Evolutionary conservation across 2,329 filamentous ascomycete species (phyloP), one percentile per base, ranked within the genome.

Genomic region (Nemania sp.): DNA sequence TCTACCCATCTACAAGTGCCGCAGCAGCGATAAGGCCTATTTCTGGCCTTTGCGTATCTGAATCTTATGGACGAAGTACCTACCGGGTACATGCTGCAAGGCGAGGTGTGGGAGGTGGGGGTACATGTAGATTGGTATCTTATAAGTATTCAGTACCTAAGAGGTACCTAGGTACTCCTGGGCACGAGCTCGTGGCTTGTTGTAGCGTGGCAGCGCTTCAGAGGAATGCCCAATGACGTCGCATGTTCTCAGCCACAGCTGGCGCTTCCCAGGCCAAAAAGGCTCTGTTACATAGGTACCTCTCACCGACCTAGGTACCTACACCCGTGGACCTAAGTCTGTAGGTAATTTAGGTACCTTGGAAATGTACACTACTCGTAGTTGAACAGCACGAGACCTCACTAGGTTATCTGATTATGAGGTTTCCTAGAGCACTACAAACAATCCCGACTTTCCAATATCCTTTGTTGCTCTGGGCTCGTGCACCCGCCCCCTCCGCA

Each of bases 381-480:
- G 45, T 29, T 17, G 13, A 67, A 69, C 62, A 65, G 68, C 65
- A 69, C 67, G 65, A 68, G 65, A 68, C 66, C 65, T 69, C 21
- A 57, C n/a, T n/a, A n/a, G n/a, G n/a, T 65, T 65, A 60, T 65
- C 55, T 63, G 61, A 65, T 65, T 59, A 45, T 59, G 43, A 64
- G 54, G 60, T 57, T 65, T 48, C 57, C 55, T 51, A 57, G 46
- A 57, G 57, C 56, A n/a, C n/a, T n/a, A n/a, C n/a, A n/a, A n/a
- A n/a, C n/a, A 63, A 63, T 58, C 56, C 62, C 48, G 17, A 64
- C 45, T 49, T 60, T 60, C 61, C 58, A 62, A 63, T 59, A 54
- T 66, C 60, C 62, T 64, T 66, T 64, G 62, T 65, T 64, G 47
- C 46, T 18, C 59, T 57, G 57, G 59, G 54, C 60, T 45, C 53